phyloP scores from a whole-genome alignment of 2,329 filamentous ascomycete species.

The Akanthomyces dipterigenus region DNA sequence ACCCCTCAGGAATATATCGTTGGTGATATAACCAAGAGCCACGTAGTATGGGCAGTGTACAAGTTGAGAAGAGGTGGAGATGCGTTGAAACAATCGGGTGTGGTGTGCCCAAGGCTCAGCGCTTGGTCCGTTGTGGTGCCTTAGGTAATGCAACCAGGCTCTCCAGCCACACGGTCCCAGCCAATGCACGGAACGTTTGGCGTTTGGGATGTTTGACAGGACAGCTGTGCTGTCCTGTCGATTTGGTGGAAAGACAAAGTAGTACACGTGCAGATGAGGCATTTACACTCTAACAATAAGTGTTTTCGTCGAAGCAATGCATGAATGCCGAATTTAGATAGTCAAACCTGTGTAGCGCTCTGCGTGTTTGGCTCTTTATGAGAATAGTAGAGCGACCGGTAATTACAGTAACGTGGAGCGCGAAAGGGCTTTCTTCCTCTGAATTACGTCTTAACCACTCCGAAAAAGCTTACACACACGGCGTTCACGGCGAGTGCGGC shows the following conservation, averaged over 20 bases:
- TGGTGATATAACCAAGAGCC: conserved; percentile 10
- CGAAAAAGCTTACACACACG: too few species aligned
- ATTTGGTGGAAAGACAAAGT: not conserved
- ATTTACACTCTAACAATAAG: not conserved
- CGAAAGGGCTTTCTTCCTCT: too few species aligned
- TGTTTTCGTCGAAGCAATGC: not conserved
- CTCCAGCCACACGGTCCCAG: not conserved
- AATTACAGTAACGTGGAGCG: too few species aligned
- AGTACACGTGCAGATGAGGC: not conserved
- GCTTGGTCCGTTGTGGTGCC: conserved; percentile 4
- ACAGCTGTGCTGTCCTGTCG: not conserved
- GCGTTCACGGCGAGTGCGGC: too few species aligned
- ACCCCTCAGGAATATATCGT: conserved; percentile 16
- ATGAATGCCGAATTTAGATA: not conserved
- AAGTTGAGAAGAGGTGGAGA: conserved; percentile 9
- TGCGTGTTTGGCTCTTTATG: too few species aligned
- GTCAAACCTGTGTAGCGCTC: not conserved
- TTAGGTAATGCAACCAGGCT: conserved; percentile 11
- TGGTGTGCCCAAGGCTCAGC: conserved; percentile 5
- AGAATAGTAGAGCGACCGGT: not conserved
- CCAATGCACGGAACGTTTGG: not conserved
- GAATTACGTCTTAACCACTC: too few species aligned
- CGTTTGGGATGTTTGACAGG: conserved; percentile 1
- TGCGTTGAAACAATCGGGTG: conserved; percentile 2
- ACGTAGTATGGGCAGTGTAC: conserved; percentile 4